These are phyloP conservation scores for Clarireedia homoeocarpa DNA, from an alignment of 2,329 filamentous ascomycete genomes.

Conservation along the genomic window DNA sequence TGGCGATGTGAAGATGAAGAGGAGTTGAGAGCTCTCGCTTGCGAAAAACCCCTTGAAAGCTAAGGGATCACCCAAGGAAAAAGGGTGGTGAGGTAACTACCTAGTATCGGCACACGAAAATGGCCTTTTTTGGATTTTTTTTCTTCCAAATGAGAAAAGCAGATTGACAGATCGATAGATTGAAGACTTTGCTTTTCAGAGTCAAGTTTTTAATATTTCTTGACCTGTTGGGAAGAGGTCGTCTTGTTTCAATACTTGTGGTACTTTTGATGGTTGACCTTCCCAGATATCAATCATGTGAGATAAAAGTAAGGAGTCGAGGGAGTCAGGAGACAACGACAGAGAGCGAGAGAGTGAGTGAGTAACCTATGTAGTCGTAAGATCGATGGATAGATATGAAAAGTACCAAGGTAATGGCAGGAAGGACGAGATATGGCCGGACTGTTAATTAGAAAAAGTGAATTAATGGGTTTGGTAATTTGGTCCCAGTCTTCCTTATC, in stretches of 20 bases:
- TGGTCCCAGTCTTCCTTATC: too few species aligned
- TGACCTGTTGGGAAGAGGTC: neutral
- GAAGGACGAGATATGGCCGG: too few species aligned
- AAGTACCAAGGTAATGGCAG: too few species aligned
- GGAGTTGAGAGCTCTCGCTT: constrained; percentile 13
- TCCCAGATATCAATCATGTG: neutral
- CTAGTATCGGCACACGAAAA: neutral
- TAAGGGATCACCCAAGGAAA: constrained; percentile 3
- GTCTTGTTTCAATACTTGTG: neutral
- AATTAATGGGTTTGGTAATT: too few species aligned
- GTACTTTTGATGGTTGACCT: neutral
- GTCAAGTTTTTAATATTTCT: neutral
- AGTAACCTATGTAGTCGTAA: neutral
- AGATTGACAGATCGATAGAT: neutral
- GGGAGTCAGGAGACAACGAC: neutral
- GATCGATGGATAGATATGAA: neutral
- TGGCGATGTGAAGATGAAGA: constrained; percentile 11
- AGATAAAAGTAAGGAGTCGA: neutral
- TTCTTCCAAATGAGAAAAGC: neutral
- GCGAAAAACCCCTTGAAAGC: constrained; percentile 10
- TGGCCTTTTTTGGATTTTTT: neutral
- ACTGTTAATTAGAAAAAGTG: too few species aligned
- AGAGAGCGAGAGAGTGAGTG: neutral
- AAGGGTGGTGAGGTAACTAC: neutral
- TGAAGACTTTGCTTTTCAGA: neutral